Evolutionary conservation across 1,284 basidiomycete species (phyloP).

Genomic region (Schizophyllum amplum): DNA sequence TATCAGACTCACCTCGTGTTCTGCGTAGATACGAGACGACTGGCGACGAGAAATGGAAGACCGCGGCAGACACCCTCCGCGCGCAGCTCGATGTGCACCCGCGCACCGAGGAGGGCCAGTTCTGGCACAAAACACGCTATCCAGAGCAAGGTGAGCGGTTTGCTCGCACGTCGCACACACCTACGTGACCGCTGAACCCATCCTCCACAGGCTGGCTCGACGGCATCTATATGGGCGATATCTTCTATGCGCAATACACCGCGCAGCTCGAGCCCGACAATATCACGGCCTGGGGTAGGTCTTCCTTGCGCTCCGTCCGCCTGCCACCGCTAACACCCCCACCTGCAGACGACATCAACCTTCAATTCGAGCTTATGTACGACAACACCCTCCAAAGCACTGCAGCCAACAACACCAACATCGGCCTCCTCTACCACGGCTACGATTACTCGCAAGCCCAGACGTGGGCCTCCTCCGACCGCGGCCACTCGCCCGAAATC

Average conservation of each 20-base stretch:
- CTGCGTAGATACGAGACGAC: constrained; percentile 24
- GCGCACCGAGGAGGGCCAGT: constrained; percentile 34
- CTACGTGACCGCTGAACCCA: not conserved
- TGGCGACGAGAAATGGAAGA: constrained; percentile 28
- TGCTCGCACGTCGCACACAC: constrained; percentile 13
- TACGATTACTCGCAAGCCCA: constrained; percentile 36
- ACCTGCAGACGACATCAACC: constrained; percentile 29
- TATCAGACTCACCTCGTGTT: not conserved
- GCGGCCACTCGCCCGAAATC: constrained; percentile 39
- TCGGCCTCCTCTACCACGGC: constrained; percentile 39
- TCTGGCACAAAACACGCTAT: constrained; percentile 35
- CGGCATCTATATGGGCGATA: constrained; percentile 40
- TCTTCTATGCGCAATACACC: constrained; percentile 37
- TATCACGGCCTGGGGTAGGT: constrained; percentile 33
- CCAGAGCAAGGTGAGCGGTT: constrained; percentile 25
- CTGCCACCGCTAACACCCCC: not conserved
- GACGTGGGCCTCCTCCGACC: constrained; percentile 35
- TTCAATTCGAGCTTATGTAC: constrained; percentile 37
- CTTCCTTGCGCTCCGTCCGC: not conserved
- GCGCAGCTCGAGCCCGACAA: constrained; percentile 29
- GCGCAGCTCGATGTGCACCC: constrained; percentile 32
- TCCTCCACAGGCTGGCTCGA: constrained; percentile 32
- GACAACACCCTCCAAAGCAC: constrained; percentile 32
- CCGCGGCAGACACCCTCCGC: constrained; percentile 29
- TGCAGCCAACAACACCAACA: constrained; percentile 22